phyloP scores from a whole-genome alignment of 2,329 filamentous ascomycete species.

The Phialophora macrospora region DNA sequence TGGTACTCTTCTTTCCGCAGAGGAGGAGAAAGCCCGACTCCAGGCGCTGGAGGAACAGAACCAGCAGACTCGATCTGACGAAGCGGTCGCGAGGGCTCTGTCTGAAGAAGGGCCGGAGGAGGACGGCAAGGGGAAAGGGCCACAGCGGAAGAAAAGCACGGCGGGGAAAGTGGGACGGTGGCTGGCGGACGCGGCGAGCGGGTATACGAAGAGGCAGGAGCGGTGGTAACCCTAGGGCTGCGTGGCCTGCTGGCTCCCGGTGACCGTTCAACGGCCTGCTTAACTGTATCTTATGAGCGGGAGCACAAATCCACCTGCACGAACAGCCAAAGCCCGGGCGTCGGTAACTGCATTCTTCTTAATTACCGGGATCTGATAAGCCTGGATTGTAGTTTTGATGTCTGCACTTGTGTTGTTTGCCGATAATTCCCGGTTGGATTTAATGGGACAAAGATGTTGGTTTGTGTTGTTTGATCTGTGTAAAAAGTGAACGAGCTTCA shows the following conservation, averaged over 20 bases:
- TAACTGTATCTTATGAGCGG: no score
- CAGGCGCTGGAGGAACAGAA: conserved; percentile 14
- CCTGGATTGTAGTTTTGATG: no score
- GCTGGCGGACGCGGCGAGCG: conserved; percentile 29
- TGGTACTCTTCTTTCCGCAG: background rate
- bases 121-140: conserved; percentile 7
- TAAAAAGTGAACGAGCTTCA: background rate
- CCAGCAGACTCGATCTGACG: conserved; percentile 12
- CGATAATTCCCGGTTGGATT: no score
- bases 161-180: conserved; percentile 28
- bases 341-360: no score
- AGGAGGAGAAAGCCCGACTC: conserved; percentile 26
- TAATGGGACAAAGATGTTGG: no score
- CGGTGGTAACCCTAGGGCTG: conserved; percentile 17
- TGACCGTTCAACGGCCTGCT: background rate
- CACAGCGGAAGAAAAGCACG: conserved; percentile 20
- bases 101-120: conserved; percentile 14
- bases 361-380: no score
- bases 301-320: no score
- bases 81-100: conserved; percentile 14
- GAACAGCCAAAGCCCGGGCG: no score
- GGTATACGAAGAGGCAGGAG: conserved; percentile 29
- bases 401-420: no score
- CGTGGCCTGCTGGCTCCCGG: background rate
- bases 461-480: no score